Base-by-base conservation (phyloP, 805 yeast genomes). In the Nakazawaea molendinolei region DNA sequence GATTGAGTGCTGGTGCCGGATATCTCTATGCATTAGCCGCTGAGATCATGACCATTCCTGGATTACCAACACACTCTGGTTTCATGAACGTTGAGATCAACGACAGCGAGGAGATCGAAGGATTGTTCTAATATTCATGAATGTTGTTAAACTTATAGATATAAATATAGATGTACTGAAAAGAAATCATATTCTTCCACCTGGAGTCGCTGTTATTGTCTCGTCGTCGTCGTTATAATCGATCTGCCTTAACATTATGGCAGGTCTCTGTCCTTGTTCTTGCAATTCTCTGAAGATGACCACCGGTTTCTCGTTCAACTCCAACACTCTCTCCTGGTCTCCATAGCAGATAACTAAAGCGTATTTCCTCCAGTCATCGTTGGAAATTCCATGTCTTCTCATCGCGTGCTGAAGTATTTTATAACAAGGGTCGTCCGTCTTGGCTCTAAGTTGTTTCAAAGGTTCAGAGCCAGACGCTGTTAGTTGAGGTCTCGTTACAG, bases 291-390 rank as follows among this genome's bases (percentile, higher is more conserved):
- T 83, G 53, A 86, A 86, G 8, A 87, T 78, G 24, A 73, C 64
- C 6, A 90, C 94, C 0, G 98, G 98, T 54, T 77, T 83, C 51
- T 90, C 98, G 19, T 86, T 85, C 44, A 84, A 65, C 25, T 82
- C 85, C 31, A 92, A 58, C 8, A 87, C 75, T 20, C 96, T 64
- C 52, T 90, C 97, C 50, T 82, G 82, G 53, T 87, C 95, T 17
- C 92, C 95, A 52, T 86, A 87, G 52, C 94, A 83, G 12, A 90
- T 83, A 13, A 89, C 87, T 34, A 90, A 62, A 2, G 89, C 95
- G 53, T 87, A 90, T 49, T 86, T 82, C 35, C 83, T 70, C 89
- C 95, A 84, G 51, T 86, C 95, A 34, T 75, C 79, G 22, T 76
- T 73, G 31, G 76, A 77, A 33, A 90, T 68, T 41, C 78, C 79